These are phyloP conservation scores for Blastobotrys terrestris DNA, from an alignment of 805 yeast species.

Conservation along the genomic window DNA sequence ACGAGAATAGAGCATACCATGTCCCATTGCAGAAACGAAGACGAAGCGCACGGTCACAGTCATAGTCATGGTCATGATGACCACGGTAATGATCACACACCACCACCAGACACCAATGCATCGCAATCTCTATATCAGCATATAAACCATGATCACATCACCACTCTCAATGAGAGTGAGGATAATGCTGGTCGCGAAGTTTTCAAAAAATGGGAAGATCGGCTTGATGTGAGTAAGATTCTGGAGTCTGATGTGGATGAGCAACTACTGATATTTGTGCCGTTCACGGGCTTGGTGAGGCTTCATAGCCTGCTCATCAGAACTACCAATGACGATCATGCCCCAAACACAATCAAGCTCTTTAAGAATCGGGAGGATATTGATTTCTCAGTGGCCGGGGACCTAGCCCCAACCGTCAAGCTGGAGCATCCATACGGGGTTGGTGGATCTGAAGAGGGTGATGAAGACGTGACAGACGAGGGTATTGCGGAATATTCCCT, in stretches of 20 bases:
- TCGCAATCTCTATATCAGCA: slow-evolving; percentile 49
- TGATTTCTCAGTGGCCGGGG: slow-evolving; percentile 63
- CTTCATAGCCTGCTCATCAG: slow-evolving; percentile 68
- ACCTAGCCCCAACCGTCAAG: slow-evolving; percentile 43
- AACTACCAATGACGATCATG: slow-evolving; percentile 52
- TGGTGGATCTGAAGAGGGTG: slow-evolving; percentile 34
- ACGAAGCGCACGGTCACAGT: slow-evolving; percentile 25
- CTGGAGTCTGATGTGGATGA: slow-evolving; percentile 72
- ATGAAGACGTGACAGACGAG: slow-evolving; percentile 31
- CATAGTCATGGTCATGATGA: slow-evolving; percentile 29
- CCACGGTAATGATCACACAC: slow-evolving; percentile 48
- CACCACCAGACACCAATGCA: slow-evolving; percentile 64
- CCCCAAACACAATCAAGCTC: slow-evolving; percentile 64
- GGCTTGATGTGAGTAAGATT: slow-evolving; percentile 40
- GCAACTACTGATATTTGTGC: slow-evolving; percentile 70
- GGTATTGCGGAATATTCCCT: slow-evolving; percentile 75
- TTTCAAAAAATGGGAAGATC: slow-evolving; percentile 47
- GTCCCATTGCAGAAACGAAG: slow-evolving; percentile 1
- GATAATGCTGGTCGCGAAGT: slow-evolving; percentile 44
- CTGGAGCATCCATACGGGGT: slow-evolving; percentile 57
- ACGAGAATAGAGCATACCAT: no score
- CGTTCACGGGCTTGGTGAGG: slow-evolving; percentile 72
- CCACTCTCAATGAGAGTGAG: slow-evolving; percentile 57
- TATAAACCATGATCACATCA: slow-evolving; percentile 54
- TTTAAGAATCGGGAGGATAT: slow-evolving; percentile 63